Percentiles rank a stretch among this genome's conserved stretches.
Conservation (phyloP, 768 basidiomycete genomes). For the Sarcodon sp. region DNA sequence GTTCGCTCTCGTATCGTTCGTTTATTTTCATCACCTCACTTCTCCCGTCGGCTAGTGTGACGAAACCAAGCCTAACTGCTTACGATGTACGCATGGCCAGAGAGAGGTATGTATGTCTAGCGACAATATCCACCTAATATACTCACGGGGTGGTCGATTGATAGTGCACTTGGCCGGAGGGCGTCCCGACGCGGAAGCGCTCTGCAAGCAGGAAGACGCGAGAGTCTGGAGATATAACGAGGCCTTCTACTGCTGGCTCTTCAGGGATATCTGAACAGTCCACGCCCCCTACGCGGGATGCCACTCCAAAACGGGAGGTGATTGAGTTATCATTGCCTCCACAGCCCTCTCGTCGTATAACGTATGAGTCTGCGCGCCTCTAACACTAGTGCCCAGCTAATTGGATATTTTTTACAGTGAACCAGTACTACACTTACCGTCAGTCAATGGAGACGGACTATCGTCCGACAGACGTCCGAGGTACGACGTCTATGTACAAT, state of each 20-base stretch:
- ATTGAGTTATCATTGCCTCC: conserved; percentile 16
- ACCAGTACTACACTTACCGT: background rate
- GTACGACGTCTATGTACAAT: background rate
- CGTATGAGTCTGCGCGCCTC: background rate
- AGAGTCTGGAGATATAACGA: conserved; percentile 31
- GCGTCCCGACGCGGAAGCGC: conserved; percentile 61
- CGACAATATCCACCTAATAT: background rate
- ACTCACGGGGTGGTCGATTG: background rate
- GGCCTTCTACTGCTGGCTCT: conserved; percentile 68
- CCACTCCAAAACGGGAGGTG: conserved; percentile 40
- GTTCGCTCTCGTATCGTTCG: conserved; percentile 22
- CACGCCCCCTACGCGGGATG: conserved; percentile 58
- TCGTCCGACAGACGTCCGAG: background rate
- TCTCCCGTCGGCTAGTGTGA: conserved; percentile 49
- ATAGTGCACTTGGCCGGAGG: conserved; percentile 76
- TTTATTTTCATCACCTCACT: conserved; percentile 3
- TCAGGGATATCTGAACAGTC: conserved; percentile 61
- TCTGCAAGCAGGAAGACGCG: conserved; percentile 32
- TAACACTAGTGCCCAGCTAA: background rate
- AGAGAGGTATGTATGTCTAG: conserved; percentile 45
- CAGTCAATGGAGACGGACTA: background rate
- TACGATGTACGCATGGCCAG: conserved; percentile 77
- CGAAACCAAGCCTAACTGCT: conserved; percentile 80
- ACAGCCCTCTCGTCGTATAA: conserved; percentile 1
- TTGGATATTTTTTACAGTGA: background rate